Evolutionary conservation across 441 rosid species (phyloP), one percentile per base, ranked within the genome.

Genomic region (Macaranga tanarius): DNA sequence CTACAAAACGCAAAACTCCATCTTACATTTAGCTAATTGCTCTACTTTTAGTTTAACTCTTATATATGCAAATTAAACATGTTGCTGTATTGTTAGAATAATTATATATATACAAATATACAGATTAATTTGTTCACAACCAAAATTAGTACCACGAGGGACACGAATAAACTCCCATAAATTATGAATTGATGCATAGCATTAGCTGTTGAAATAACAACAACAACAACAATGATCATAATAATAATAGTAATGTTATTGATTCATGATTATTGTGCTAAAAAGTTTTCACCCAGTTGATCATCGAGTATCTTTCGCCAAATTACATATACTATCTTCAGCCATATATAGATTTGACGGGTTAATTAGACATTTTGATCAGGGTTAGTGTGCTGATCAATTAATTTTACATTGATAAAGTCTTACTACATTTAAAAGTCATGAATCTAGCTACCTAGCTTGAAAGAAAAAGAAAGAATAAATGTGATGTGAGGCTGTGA

Each of bases 21-120:
- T 62, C 69, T 71, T 67, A n/a, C n/a, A n/a, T 71, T 73, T 65
- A 77, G 67, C 76, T 55, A 26, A 20, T 47, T 51, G 28, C n/a
- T n/a, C n/a, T 16, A 10, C 61, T 17, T 42, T 67, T 20, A 34
- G 12, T 22, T 51, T 12, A 56, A 72, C 67, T 25, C 20, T 62
- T 72, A 64, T 67, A 34, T 31, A 45, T 47, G 60, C 26, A 58
- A 64, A 54, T n/a, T n/a, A n/a, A n/a, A n/a, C n/a, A n/a, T n/a
- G n/a, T n/a, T n/a, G n/a, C n/a, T n/a, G n/a, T n/a, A n/a, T n/a
- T n/a, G n/a, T n/a, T n/a, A n/a, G n/a, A n/a, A n/a, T n/a, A n/a
- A n/a, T n/a, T n/a, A n/a, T n/a, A n/a, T n/a, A n/a, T n/a, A n/a
- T n/a, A n/a, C n/a, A n/a, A n/a, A n/a, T n/a, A n/a, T n/a, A n/a